These are phyloP conservation scores for Camillea tinctor DNA, from an alignment of 2,329 filamentous ascomycete species.

Conservation along the genomic window DNA sequence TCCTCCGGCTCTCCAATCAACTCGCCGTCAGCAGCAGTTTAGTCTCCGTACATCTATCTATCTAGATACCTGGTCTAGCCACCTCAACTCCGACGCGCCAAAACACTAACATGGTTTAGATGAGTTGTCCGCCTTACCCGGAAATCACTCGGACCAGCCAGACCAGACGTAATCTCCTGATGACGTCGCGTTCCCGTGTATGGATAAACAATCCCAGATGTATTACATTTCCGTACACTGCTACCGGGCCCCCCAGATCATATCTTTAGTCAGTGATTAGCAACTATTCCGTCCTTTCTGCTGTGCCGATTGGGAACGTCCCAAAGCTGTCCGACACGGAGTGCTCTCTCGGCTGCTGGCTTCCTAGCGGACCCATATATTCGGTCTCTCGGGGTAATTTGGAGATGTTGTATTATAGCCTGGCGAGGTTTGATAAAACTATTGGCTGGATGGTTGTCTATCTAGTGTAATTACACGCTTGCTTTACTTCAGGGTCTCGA, in stretches of 20 bases:
- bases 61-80: too few species aligned
- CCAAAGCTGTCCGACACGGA: background rate
- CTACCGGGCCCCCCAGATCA: background rate
- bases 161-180: background rate
- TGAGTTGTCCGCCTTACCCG: background rate
- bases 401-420: background rate
- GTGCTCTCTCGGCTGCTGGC: background rate
- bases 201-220: background rate
- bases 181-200: background rate
- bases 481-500: background rate
- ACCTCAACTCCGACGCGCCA: background rate
- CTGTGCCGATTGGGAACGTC: background rate
- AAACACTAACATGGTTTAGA: background rate
- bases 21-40: background rate
- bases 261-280: background rate
- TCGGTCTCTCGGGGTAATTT: background rate
- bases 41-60: background rate
- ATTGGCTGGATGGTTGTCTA: background rate
- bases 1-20: constrained; percentile 3
- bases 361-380: background rate
- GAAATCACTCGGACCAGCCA: background rate
- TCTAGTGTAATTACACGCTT: background rate
- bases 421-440: background rate
- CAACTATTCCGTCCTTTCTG: background rate
- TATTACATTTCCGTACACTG: background rate